A percentile compares a stretch with the other conserved stretches of the same genome.
These are phyloP conservation scores for Phylloporus sp. DNA, from an alignment of 768 basidiomycete genomes.

Conservation along the genomic window DNA sequence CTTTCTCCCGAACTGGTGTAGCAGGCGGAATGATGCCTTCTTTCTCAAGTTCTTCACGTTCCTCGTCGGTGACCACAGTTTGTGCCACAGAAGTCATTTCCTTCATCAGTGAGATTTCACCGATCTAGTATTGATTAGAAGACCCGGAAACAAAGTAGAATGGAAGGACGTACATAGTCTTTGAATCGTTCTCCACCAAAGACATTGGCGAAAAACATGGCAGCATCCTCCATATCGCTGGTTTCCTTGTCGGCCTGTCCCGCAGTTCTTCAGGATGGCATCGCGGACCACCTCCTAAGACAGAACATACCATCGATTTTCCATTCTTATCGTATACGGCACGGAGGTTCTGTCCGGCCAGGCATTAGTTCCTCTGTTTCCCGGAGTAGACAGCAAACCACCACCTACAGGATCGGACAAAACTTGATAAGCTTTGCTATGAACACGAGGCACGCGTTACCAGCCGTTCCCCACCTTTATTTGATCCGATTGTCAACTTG, in stretches of 20 bases:
- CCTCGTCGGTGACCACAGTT: slow-evolving; percentile 89
- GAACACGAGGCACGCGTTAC: slow-evolving; percentile 19
- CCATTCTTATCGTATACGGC: slow-evolving; percentile 95
- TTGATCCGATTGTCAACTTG: slow-evolving; percentile 28
- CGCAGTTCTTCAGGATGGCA: slow-evolving; percentile 1
- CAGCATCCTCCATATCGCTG: slow-evolving; percentile 85
- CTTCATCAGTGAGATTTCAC: slow-evolving; percentile 94
- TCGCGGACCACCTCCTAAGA: slow-evolving; percentile 4
- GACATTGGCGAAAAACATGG: slow-evolving; percentile 90
- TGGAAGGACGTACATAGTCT: slow-evolving; percentile 65
- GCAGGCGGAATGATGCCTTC: slow-evolving; percentile 42
- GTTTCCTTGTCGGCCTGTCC: slow-evolving; percentile 70
- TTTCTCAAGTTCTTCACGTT: slow-evolving; percentile 80
- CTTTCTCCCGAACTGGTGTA: slow-evolving; percentile 14
- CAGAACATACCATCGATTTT: slow-evolving; percentile 64
- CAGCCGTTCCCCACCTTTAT: slow-evolving; percentile 6
- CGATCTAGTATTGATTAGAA: slow-evolving; percentile 56
- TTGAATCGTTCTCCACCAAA: slow-evolving; percentile 92
- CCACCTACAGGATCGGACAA: slow-evolving; percentile 70
- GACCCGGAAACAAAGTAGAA: not conserved
- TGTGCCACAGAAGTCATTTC: slow-evolving; percentile 83
- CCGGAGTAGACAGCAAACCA: slow-evolving; percentile 12
- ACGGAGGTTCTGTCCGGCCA: slow-evolving; percentile 59
- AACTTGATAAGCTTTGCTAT: slow-evolving; percentile 92
- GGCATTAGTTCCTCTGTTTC: slow-evolving; percentile 6